phyloP scores from a whole-genome alignment of 768 basidiomycete species.

The Kwoniella sp. region DNA sequence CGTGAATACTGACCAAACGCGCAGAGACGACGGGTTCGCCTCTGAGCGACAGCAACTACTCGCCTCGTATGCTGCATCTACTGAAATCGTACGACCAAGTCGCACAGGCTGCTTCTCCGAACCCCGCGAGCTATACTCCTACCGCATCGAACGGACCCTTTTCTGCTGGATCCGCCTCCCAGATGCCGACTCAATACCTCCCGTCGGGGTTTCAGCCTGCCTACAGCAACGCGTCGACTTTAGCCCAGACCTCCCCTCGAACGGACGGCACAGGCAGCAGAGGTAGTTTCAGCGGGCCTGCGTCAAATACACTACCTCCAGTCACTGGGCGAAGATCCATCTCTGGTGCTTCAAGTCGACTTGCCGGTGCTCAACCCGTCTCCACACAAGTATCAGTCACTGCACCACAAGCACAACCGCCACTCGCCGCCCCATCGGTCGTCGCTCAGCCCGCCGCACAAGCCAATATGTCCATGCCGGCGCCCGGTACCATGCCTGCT shows the following conservation, averaged over 20 bases:
- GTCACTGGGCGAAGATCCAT: conserved; percentile 1
- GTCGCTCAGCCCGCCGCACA: neutral
- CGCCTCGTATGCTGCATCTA: conserved; percentile 33
- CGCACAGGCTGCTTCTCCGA: conserved; percentile 1
- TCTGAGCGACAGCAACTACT: conserved; percentile 25
- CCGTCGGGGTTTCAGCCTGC: neutral
- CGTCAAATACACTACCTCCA: neutral
- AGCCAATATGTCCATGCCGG: neutral
- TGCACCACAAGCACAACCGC: neutral
- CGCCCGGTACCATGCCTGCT: neutral
- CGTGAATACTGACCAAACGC: too few relatives aligned
- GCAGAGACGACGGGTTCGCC: conserved; percentile 29
- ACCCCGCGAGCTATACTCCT: neutral
- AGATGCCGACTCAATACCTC: neutral
- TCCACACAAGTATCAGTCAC: neutral
- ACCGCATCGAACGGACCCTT: neutral
- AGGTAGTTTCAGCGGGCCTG: conserved; percentile 22
- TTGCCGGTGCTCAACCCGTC: conserved; percentile 3
- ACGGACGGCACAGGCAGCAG: conserved; percentile 27
- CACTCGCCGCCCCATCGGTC: neutral
- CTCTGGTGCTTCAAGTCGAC: conserved; percentile 12
- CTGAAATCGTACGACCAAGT: conserved; percentile 33
- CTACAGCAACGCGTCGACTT: conserved; percentile 10
- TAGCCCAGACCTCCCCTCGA: conserved; percentile 26
- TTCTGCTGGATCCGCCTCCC: neutral